phyloP scores from a whole-genome alignment of 495 filamentous ascomycete species.

The Annulohypoxylon nitens region DNA sequence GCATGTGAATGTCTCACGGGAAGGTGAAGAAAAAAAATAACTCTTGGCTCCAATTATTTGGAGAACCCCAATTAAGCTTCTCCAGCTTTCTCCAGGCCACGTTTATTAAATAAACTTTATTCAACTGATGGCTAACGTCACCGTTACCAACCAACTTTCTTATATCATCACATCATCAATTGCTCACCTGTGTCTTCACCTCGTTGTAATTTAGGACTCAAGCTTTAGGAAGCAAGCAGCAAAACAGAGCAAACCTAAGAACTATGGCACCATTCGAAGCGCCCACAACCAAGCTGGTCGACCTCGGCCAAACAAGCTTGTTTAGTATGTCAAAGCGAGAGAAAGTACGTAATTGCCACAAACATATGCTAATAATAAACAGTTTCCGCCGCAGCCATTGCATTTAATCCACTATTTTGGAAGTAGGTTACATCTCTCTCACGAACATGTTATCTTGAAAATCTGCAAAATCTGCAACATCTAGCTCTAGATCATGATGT shows the following conservation, averaged over 20 bases:
- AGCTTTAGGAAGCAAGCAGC: background rate
- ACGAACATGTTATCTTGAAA: background rate
- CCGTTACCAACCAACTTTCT: background rate
- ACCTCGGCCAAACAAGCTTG: constrained; percentile 74
- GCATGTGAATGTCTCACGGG: constrained; percentile 32
- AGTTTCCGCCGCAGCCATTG: constrained; percentile 77
- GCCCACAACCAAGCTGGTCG: constrained; percentile 62
- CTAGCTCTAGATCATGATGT: constrained; percentile 11
- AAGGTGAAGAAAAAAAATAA: constrained; percentile 10
- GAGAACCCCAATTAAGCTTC: constrained; percentile 21
- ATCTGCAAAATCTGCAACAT: background rate
- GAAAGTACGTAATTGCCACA: background rate
- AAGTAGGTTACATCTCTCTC: constrained; percentile 68
- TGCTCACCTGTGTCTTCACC: constrained; percentile 10
- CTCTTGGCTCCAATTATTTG: constrained; percentile 38
- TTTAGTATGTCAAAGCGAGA: constrained; percentile 62
- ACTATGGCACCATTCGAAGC: constrained; percentile 47
- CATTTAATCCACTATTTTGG: constrained; percentile 85
- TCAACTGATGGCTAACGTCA: constrained; percentile 16
- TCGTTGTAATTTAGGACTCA: background rate
- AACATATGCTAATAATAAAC: constrained; percentile 27
- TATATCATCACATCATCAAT: background rate
- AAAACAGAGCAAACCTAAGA: constrained; percentile 2
- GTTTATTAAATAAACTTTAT: constrained; percentile 22
- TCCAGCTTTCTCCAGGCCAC: constrained; percentile 23